Base-by-base conservation (phyloP, 139 green algal species). In the Coelastrella sp. region DNA sequence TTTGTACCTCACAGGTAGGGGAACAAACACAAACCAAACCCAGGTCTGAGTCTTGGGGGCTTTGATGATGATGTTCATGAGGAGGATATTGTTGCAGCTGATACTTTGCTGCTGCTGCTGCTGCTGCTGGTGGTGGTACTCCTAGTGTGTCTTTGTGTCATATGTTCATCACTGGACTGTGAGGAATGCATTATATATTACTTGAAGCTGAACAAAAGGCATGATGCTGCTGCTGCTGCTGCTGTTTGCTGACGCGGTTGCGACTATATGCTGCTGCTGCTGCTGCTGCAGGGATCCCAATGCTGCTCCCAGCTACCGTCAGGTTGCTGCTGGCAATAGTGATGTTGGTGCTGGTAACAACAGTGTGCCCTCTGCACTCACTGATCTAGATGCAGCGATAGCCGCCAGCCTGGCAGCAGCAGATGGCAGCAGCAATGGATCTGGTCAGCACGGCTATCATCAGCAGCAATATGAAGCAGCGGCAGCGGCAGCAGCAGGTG, bases 1-100 rank as follows among this genome's bases (percentile, higher is more conserved):
- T 81, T 89, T 57, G 64, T 67, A 43, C 83, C 67, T 25, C 85
- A 88, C 63, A 66, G 40, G 23, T 79, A 86, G 11, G 62, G 50
- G 5, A 38, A 8, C 0, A 23, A 15, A 15, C 45, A 53, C 45
- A 53, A 21, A 11, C 8, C 8, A 21, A n/a, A 32, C 57, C 57
- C 15, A 32, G 57, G 57, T 53, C 45, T 53, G 45, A 11, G 8
- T 53, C 11, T 8, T 53, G 45, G 5, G 57, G 57, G 5, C 7
- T 66, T n/a, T n/a, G n/a, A n/a, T n/a, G n/a, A n/a, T n/a, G n/a
- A n/a, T n/a, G n/a, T n/a, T n/a, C n/a, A n/a, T n/a, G n/a, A n/a
- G n/a, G n/a, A n/a, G n/a, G n/a, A n/a, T n/a, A n/a, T n/a, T n/a
- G n/a, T n/a, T n/a, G n/a, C n/a, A n/a, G n/a, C n/a, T n/a, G n/a